phyloP scores from a whole-genome alignment of 2,329 filamentous ascomycete species.

The Cylindrodendrum hubeiense region DNA sequence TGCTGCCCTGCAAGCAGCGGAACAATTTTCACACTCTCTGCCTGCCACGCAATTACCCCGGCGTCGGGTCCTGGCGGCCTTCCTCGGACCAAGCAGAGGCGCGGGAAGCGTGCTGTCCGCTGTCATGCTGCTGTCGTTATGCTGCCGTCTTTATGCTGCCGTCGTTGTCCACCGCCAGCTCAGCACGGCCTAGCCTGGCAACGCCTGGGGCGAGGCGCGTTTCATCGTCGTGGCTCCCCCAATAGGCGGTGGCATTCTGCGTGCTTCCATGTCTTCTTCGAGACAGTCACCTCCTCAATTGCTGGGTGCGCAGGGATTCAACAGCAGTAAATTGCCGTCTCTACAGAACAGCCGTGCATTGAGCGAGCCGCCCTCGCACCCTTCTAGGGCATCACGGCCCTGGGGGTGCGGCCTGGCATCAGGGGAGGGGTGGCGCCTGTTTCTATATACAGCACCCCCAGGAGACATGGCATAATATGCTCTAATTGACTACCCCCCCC shows the following conservation, averaged over 20 bases:
- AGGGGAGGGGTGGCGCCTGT: conserved; percentile 53
- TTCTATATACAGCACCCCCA: conserved; percentile 64
- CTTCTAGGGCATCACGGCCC: conserved; percentile 37
- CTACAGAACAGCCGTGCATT: conserved; percentile 36
- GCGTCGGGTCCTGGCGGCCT: conserved; percentile 34
- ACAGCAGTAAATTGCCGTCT: conserved; percentile 42
- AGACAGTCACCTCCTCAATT: conserved; percentile 34
- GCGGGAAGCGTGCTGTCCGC: conserved; percentile 33
- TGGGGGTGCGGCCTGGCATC: conserved; percentile 24
- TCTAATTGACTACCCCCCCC: conserved; percentile 69
- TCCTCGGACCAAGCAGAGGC: conserved; percentile 23
- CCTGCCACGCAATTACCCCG: conserved; percentile 44
- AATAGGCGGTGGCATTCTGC: conserved; percentile 39
- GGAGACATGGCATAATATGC: conserved; percentile 68
- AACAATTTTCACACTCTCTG: conserved; percentile 39
- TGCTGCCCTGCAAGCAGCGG: conserved; percentile 36
- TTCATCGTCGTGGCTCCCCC: conserved; percentile 41
- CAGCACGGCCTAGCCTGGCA: conserved; percentile 38
- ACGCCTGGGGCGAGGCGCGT: conserved; percentile 44
- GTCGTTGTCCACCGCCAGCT: conserved; percentile 39
- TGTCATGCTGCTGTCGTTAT: conserved; percentile 30
- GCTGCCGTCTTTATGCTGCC: no score
- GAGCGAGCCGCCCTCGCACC: conserved; percentile 35
- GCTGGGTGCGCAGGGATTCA: conserved; percentile 35
- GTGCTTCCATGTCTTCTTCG: conserved; percentile 36